These are phyloP conservation scores for Cyclotella kingstonii DNA, from an alignment of 108 stramenopile species.

Conservation along the genomic window DNA sequence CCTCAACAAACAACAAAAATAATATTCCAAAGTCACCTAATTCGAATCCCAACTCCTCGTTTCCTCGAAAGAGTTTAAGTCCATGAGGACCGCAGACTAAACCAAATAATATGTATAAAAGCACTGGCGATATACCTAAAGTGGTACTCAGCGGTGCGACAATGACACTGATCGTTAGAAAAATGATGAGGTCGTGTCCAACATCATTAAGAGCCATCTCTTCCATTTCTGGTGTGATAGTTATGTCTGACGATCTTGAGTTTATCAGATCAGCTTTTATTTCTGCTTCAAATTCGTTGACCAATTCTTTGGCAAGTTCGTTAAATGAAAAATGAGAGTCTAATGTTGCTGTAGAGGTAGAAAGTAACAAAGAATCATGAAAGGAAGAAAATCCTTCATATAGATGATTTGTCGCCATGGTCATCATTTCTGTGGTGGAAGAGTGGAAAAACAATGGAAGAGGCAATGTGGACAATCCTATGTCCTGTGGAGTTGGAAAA, in stretches of 20 bases:
- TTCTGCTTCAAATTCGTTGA: constrained; percentile 25
- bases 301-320: constrained; percentile 12
- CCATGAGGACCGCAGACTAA: constrained; percentile 62
- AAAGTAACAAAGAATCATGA: constrained; percentile 19
- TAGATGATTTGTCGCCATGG: background rate
- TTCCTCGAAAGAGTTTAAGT: constrained; percentile 45
- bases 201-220: constrained; percentile 32
- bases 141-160: constrained; percentile 55
- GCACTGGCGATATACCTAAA: constrained; percentile 56
- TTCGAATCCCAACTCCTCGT: constrained; percentile 56
- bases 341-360: constrained; percentile 14
- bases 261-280: constrained; percentile 6
- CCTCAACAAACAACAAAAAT: constrained; percentile 75
- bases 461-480: constrained; percentile 3
- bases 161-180: constrained; percentile 51
- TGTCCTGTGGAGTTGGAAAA: constrained; percentile 15
- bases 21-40: constrained; percentile 78
- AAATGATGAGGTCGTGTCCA: constrained; percentile 68
- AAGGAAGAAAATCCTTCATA: background rate
- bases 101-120: constrained; percentile 58
- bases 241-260: background rate
- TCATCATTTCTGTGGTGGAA: constrained; percentile 3
- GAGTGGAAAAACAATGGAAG: constrained; percentile 8
- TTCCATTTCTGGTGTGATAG: constrained; percentile 43
- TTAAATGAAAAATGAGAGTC: constrained; percentile 5